Percentiles rank a stretch among this genome's conserved stretches.
phyloP scores from a whole-genome alignment of 2,329 filamentous ascomycete genomes.

The Fusarium udum region DNA sequence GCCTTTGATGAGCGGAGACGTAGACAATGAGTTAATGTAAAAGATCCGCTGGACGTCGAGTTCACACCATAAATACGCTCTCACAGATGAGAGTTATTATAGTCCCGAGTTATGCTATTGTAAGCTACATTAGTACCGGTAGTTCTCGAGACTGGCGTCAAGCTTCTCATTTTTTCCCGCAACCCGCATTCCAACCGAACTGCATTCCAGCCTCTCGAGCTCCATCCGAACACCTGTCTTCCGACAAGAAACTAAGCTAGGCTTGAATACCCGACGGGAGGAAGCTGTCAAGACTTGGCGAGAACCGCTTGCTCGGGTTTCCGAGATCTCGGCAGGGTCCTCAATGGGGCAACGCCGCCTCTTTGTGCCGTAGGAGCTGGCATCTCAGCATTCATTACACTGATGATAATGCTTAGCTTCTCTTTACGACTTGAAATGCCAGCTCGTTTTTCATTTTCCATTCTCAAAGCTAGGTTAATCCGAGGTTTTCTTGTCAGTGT shows the following conservation, averaged over 20 bases:
- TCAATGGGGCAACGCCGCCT: conserved; percentile 22
- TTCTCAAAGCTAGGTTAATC: not conserved
- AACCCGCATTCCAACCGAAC: conserved; percentile 19
- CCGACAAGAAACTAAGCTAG: not conserved
- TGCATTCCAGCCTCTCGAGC: conserved; percentile 15
- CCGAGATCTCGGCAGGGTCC: conserved; percentile 13
- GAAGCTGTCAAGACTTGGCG: conserved; percentile 11
- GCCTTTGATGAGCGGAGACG: not conserved
- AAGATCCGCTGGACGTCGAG: not conserved
- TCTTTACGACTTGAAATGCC: not conserved
- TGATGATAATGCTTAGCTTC: not conserved
- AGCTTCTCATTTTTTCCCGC: conserved; percentile 8
- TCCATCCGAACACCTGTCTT: not conserved
- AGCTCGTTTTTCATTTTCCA: not conserved
- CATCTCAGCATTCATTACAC: not conserved
- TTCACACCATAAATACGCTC: not conserved
- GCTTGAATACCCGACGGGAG: not conserved
- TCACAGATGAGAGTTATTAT: conserved; percentile 1
- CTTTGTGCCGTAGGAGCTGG: not conserved
- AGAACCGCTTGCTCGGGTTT: conserved; percentile 18
- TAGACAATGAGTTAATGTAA: not conserved
- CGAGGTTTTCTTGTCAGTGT: not conserved
- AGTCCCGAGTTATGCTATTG: not conserved
- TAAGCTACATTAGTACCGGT: not conserved
- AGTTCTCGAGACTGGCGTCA: conserved; percentile 4